Evolutionary conservation across 1,284 basidiomycete genomes (phyloP).

Genomic region (Ustilago curta): DNA sequence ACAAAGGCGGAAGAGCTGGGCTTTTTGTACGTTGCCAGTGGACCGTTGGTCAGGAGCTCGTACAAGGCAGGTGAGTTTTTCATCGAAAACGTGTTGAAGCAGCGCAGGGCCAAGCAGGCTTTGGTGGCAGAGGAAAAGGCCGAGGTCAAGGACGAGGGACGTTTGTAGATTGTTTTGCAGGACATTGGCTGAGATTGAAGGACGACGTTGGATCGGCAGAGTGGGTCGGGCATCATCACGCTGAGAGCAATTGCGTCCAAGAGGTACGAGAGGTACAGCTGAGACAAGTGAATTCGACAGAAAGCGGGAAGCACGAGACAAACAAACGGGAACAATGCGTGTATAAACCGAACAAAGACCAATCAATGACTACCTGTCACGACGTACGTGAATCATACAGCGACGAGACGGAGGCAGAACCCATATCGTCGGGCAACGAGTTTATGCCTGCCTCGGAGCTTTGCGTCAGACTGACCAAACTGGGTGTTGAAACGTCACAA

Average conservation of each 20-base stretch:
- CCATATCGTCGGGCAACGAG: neutral
- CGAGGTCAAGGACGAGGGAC: neutral
- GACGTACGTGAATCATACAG: constrained; percentile 14
- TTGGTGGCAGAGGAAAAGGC: neutral
- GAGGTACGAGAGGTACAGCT: no score
- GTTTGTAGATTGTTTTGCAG: neutral
- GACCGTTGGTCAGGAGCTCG: constrained; percentile 92
- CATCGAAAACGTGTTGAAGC: constrained; percentile 65
- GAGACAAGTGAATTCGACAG: no score
- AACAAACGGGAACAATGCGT: neutral
- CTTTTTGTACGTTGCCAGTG: constrained; percentile 96
- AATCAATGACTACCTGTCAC: neutral
- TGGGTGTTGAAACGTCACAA: neutral
- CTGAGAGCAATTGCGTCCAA: no score
- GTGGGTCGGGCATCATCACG: no score
- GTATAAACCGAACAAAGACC: neutral
- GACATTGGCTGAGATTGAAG: neutral
- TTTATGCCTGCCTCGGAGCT: neutral
- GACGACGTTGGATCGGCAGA: no score
- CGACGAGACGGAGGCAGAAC: neutral
- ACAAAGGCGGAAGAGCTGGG: constrained; percentile 89
- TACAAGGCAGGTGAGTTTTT: constrained; percentile 81
- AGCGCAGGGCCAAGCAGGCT: constrained; percentile 17
- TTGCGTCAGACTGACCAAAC: neutral
- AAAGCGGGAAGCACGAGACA: neutral